A percentile compares a stretch with the other conserved stretches of the same genome.
These are phyloP conservation scores for Mastigamoeba balamuthi DNA, from an alignment of 78 protist genomes.

Conservation along the genomic window DNA sequence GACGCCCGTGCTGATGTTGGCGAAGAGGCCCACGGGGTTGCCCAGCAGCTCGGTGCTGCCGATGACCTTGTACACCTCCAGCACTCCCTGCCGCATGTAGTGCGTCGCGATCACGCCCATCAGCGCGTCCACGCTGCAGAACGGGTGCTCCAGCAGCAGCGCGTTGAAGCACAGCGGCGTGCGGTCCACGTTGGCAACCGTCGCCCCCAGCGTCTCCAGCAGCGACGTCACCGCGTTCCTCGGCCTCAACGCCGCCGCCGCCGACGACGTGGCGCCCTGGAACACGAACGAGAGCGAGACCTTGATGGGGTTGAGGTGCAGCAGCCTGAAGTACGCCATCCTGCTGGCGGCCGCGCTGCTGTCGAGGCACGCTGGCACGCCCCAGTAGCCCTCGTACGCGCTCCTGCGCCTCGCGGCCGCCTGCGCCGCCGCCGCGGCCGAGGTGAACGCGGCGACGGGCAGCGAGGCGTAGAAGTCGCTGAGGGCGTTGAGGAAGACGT, in stretches of 20 bases:
- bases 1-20: slow-evolving; percentile 59
- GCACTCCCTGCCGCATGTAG: slow-evolving; percentile 1
- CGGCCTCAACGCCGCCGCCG: slow-evolving; percentile 23
- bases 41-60: slow-evolving; percentile 74
- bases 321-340: slow-evolving; percentile 36
- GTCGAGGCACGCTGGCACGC: too few relatives aligned
- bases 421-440: too few relatives aligned
- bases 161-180: background rate
- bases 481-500: background rate
- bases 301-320: slow-evolving; percentile 43
- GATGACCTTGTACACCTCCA: slow-evolving; percentile 21
- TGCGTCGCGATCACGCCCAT: background rate
- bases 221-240: slow-evolving; percentile 7
- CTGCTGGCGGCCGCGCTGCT: background rate
- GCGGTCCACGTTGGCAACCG: background rate
- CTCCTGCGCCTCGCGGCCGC: too few relatives aligned
- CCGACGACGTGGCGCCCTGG: too few relatives aligned
- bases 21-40: slow-evolving; percentile 67
- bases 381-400: too few relatives aligned
- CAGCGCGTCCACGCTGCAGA: background rate
- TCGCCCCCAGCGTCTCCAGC: background rate
- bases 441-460: too few relatives aligned
- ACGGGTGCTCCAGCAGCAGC: background rate
- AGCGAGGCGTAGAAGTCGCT: background rate
- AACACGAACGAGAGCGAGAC: slow-evolving; percentile 33